These are phyloP conservation scores for Aspergillus arachidicola DNA, from an alignment of 2,329 filamentous ascomycete genomes.

Conservation along the genomic window DNA sequence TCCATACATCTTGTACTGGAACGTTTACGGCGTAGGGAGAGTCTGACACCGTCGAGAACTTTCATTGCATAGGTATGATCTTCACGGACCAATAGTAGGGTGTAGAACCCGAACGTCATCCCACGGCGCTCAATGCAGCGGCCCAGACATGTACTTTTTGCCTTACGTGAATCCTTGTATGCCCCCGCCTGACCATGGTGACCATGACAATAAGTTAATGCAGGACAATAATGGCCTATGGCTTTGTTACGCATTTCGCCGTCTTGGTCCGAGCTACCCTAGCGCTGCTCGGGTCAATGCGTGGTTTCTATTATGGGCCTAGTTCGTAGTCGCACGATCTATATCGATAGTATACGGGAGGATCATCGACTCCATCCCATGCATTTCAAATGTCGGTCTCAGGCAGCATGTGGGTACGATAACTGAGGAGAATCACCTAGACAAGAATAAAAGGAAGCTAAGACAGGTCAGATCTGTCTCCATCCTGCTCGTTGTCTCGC, in stretches of 20 bases:
- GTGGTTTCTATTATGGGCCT: neutral
- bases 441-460: no score
- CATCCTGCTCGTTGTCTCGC: neutral
- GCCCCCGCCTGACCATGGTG: neutral
- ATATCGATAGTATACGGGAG: neutral
- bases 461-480: neutral
- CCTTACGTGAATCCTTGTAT: neutral
- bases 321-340: neutral
- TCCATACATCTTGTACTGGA: neutral
- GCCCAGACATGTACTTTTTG: constrained; percentile 4
- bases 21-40: neutral
- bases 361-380: neutral
- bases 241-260: constrained; percentile 9
- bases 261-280: neutral
- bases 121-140: constrained; percentile 9
- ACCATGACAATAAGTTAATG: neutral
- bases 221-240: neutral
- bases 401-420: neutral
- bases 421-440: neutral
- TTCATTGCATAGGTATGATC: neutral
- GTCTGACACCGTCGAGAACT: neutral
- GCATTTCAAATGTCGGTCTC: neutral
- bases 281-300: neutral
- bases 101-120: constrained; percentile 2
- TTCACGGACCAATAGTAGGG: neutral